Conservation (phyloP, 208 protist species). For the Angomonas desouzai region DNA sequence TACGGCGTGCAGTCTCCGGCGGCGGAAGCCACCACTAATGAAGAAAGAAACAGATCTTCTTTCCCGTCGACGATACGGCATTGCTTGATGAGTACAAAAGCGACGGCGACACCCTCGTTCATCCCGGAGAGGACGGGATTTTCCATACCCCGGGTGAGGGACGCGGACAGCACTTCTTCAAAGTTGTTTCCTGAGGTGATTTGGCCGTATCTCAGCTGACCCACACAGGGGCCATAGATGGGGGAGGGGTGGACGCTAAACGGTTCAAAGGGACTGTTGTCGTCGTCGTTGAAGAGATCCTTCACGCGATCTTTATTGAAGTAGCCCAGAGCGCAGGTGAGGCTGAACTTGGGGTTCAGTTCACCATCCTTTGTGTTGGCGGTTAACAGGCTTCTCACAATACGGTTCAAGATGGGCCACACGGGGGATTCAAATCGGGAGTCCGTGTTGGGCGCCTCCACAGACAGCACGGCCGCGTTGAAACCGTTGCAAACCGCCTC, state of each 20-base stretch:
- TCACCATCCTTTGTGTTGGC: constrained; percentile 29
- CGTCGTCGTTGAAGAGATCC: constrained; percentile 44
- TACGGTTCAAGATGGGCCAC: constrained; percentile 58
- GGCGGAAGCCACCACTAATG: constrained; percentile 49
- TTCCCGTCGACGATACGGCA: constrained; percentile 39
- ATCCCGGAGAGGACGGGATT: constrained; percentile 42
- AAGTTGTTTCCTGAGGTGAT: constrained; percentile 39
- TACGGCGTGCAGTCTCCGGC: constrained; percentile 55
- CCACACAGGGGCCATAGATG: constrained; percentile 68
- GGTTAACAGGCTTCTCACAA: constrained; percentile 49
- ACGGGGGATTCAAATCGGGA: constrained; percentile 58
- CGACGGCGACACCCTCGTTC: constrained; percentile 43
- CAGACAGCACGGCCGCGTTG: constrained; percentile 62
- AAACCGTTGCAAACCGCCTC: constrained; percentile 54
- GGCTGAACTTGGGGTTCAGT: constrained; percentile 31
- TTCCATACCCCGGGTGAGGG: constrained; percentile 28
- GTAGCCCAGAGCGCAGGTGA: constrained; percentile 64
- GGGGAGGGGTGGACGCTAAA: constrained; percentile 64
- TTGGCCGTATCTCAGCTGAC: constrained; percentile 46
- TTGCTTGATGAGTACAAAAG: constrained; percentile 58
- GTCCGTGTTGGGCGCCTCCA: constrained; percentile 53
- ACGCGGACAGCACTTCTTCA: constrained; percentile 48
- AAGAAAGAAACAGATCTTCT: constrained; percentile 70
- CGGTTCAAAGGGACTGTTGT: constrained; percentile 36
- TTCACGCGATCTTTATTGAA: constrained; percentile 63